phyloP scores from a whole-genome alignment of 2,329 filamentous ascomycete genomes.

The Talaromyces atroroseus region DNA sequence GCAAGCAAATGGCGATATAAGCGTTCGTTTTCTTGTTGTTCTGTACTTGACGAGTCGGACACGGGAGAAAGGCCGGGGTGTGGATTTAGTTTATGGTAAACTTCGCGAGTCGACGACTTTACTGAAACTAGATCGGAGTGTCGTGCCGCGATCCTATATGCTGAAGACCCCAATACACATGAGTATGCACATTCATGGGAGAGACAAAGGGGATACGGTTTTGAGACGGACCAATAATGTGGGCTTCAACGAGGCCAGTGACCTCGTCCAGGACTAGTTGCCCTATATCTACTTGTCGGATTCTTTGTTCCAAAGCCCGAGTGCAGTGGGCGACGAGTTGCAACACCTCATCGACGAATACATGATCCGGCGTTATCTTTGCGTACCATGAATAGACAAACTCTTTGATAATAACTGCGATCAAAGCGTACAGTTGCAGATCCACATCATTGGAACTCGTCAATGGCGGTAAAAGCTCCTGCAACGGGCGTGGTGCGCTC shows the following conservation, averaged over 20 bases:
- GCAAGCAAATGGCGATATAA: slow-evolving; percentile 85
- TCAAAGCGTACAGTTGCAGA: slow-evolving; percentile 83
- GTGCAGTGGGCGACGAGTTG: slow-evolving; percentile 91
- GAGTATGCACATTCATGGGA: slow-evolving; percentile 15
- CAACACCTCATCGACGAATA: slow-evolving; percentile 80
- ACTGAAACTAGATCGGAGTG: slow-evolving; percentile 56
- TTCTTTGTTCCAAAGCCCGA: slow-evolving; percentile 75
- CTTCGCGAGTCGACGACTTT: slow-evolving; percentile 56
- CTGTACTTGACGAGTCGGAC: slow-evolving; percentile 52
- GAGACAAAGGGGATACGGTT: slow-evolving; percentile 12
- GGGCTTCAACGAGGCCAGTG: slow-evolving; percentile 71
- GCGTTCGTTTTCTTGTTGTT: slow-evolving; percentile 71
- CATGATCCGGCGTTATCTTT: slow-evolving; percentile 84
- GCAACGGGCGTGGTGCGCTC: slow-evolving; percentile 60
- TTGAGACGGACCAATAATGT: slow-evolving; percentile 62
- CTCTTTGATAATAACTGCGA: slow-evolving; percentile 83
- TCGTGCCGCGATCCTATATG: slow-evolving; percentile 64
- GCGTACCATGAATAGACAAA: slow-evolving; percentile 91
- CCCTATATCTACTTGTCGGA: slow-evolving; percentile 77
- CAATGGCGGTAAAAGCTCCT: slow-evolving; percentile 79
- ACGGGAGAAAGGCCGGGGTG: slow-evolving; percentile 76
- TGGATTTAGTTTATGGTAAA: slow-evolving; percentile 80
- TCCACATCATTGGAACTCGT: slow-evolving; percentile 94
- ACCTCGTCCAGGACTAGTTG: slow-evolving; percentile 81
- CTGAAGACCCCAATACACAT: slow-evolving; percentile 41